These are phyloP conservation scores for Digitaria exilis DNA, from an alignment of 202 grass and related monocot genomes.

Conservation along the genomic window DNA sequence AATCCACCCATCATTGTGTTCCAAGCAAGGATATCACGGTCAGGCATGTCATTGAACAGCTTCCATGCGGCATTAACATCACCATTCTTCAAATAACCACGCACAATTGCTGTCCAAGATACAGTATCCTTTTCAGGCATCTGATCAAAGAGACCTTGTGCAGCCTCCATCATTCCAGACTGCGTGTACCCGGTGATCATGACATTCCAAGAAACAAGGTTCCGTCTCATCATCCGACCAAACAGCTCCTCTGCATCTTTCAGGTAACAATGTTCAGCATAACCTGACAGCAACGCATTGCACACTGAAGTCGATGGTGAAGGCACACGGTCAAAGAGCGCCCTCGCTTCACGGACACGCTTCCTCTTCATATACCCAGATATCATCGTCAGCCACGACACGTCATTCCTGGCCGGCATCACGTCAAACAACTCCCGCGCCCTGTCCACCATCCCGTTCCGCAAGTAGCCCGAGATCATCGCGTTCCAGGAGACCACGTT, in stretches of 20 bases:
- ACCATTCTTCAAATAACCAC: slow-evolving; percentile 63
- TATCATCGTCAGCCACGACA: slow-evolving; percentile 74
- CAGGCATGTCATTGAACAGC: slow-evolving; percentile 65
- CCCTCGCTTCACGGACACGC: slow-evolving; percentile 37
- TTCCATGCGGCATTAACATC: slow-evolving; percentile 52
- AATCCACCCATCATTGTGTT: slow-evolving; percentile 82
- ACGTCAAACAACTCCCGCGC: slow-evolving; percentile 60
- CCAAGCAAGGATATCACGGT: slow-evolving; percentile 67
- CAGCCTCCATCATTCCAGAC: slow-evolving; percentile 56
- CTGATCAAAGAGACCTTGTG: slow-evolving; percentile 51
- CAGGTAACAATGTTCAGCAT: slow-evolving; percentile 36
- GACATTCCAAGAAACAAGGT: slow-evolving; percentile 63
- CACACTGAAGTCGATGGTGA: slow-evolving; percentile 30
- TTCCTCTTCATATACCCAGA: slow-evolving; percentile 58
- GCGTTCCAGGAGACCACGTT: slow-evolving; percentile 70
- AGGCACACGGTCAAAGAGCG: slow-evolving; percentile 32
- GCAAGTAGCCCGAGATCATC: slow-evolving; percentile 55
- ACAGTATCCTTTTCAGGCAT: slow-evolving; percentile 64
- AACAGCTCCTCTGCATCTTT: slow-evolving; percentile 65
- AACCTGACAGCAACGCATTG: slow-evolving; percentile 59
- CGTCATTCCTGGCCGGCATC: slow-evolving; percentile 50
- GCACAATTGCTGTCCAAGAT: slow-evolving; percentile 67
- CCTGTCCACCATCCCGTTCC: slow-evolving; percentile 47
- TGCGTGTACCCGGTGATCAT: slow-evolving; percentile 68
- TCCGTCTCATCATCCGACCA: slow-evolving; percentile 37